Evolutionary conservation across 768 basidiomycete genomes (phyloP), one percentile per base, ranked within the genome.

Genomic region (Tylopilus intermedius): DNA sequence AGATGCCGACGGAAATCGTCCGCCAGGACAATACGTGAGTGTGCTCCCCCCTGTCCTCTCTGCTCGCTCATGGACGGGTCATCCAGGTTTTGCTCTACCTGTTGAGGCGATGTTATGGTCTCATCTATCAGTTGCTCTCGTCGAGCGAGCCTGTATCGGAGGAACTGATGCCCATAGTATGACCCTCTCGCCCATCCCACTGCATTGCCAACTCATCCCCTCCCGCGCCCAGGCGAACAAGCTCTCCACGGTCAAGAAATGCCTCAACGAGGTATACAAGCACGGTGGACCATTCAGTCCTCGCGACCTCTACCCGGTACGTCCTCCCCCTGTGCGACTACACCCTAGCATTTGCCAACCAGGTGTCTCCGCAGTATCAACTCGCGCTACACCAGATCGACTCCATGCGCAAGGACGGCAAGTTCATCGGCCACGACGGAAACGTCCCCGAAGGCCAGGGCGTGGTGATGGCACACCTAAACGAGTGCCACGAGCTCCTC

Each of bases 61-160:
- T 33, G 6, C 41, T 29, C 29, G 11, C 2, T 51, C 35, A 54
- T 54, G 8, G 37, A 41, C 14, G 22, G 14, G 15, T 26, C 5
- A 11, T 21, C 22, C 55, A 97, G 94, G 93, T 94, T 22, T 74
- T 98, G 42, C 77, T 99, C 22, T 99, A 96, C 68, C 80, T 97
- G 35, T 76, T 99, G 49, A 76, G 95, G 61, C 81, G 95, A 66
- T 99, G 96, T 74, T 94, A 98, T 68, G 95, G 95, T 56, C 79
- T 97, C 47, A 94, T 96, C 60, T 98, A 97, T 69, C 81, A 88
- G 27, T 71, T 99, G 45, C 80, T 99, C 56, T 94, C 93, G 24
- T 93, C 93, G 18, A 92, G 90, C 57, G 95, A 97, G 71, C 96
- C 96, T 0, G 94, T 99, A 2, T 95, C 93, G 0, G 96, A 99